Evolutionary conservation across 202 grass and related monocot species (phyloP).

Genomic region (Panicum virgatum): DNA sequence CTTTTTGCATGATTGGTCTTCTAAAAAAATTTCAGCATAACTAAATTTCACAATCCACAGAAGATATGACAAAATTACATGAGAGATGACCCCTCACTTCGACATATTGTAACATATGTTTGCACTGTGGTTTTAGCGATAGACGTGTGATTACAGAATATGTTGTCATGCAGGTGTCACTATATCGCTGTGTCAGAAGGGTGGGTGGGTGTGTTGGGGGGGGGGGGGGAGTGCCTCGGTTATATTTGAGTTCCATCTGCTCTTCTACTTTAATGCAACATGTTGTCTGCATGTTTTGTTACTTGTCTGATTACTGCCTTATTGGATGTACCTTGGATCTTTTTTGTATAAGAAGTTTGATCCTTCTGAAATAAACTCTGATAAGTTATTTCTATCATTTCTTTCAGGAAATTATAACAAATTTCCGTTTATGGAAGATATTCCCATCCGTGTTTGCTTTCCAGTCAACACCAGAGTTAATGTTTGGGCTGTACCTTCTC

Average conservation of each 20-base stretch:
- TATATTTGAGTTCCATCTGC: background rate
- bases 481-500: conserved; percentile 85
- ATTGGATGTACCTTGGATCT: background rate
- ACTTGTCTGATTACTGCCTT: conserved; percentile 20
- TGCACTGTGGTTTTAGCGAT: conserved; percentile 13
- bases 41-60: conserved; percentile 1
- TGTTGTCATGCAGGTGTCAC: background rate
- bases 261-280: background rate
- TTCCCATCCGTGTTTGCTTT: conserved; percentile 76
- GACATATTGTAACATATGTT: background rate
- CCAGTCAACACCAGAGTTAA: conserved; percentile 86
- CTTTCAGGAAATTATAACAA: conserved; percentile 72
- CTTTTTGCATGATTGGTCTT: background rate
- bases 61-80: conserved; percentile 4
- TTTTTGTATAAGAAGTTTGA: conserved; percentile 1
- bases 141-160: background rate
- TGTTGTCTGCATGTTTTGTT: conserved; percentile 15
- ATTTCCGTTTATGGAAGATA: conserved; percentile 75
- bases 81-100: background rate
- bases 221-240: too few relatives aligned
- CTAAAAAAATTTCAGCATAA: background rate
- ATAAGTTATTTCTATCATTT: conserved; percentile 31
- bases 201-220: too few relatives aligned
- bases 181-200: background rate
- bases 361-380: conserved; percentile 4